Conservation (phyloP, 306 rosid genomes). For the Amphicarpaea edgeworthii region DNA sequence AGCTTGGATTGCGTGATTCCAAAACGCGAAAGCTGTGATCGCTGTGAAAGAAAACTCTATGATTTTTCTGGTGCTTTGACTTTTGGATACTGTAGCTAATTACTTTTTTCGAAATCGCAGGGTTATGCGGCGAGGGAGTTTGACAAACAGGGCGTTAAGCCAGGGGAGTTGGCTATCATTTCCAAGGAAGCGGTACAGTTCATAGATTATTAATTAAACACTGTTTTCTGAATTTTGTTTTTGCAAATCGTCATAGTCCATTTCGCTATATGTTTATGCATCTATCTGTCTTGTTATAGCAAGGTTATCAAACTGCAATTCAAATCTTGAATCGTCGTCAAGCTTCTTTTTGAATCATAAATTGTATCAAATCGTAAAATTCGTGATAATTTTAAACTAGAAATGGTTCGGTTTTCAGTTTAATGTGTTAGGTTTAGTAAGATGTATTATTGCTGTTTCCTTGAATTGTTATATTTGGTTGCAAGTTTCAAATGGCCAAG, state of each 20-base stretch:
- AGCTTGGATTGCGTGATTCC: background rate
- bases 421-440: background rate
- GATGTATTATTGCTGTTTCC: background rate
- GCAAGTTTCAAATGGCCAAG: background rate
- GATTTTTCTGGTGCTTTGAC: background rate
- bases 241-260: background rate
- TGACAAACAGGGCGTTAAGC: slow-evolving; percentile 76
- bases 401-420: slow-evolving; percentile 1
- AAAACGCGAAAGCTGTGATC: background rate
- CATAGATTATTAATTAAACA: slow-evolving; percentile 9
- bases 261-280: background rate
- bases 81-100: slow-evolving; percentile 14
- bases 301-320: background rate
- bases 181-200: slow-evolving; percentile 89
- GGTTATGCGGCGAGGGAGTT: slow-evolving; percentile 99
- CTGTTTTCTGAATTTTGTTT: background rate
- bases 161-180: slow-evolving; percentile 90
- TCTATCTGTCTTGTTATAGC: background rate
- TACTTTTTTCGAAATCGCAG: slow-evolving; percentile 49
- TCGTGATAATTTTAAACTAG: background rate
- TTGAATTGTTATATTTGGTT: slow-evolving; percentile 5
- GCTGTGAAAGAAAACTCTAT: no score
- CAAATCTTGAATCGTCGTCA: background rate
- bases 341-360: background rate
- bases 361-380: background rate